Base-by-base conservation (phyloP, 164 flowering plant genomes). In the Chimonanthus salicifolius region DNA sequence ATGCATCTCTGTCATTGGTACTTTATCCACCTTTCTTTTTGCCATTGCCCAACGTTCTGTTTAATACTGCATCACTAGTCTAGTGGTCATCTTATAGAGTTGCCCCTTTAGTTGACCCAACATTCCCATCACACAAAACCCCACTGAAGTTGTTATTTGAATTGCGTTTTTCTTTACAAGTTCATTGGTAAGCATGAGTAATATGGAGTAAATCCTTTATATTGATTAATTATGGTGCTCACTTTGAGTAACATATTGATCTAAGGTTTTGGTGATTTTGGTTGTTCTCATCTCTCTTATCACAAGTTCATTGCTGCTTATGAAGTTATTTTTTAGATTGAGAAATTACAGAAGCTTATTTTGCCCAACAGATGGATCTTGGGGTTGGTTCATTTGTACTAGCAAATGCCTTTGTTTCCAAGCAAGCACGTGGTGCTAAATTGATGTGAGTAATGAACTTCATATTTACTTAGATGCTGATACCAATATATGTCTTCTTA, bases 341-440 rank as follows among this genome's bases (percentile, higher is more conserved):
- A 50, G 33, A 33, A 49, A 20, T 62, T 48, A 7, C 7, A 5
- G 13, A 4, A 71, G 20, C 5, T 51, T 71, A 5, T 67, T 72
- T 74, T 68, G 18, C 58, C 68, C 43, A 6, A 72, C 84, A 92
- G 99, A 94, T 94, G 99, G 98, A 94, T 85, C 83, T 90, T 77
- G 98, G 99, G 45, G 99, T 94, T 45, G 99, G 99, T 47, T 86
- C 92, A 71, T 94, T 92, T 89, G 92, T 92, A 4, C 44, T 92
- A 10, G 92, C 89, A 64, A 94, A 92, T 86, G 72, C 99, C 13
- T 74, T 94, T 73, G 94, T 92, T 80, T 94, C 99, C 54, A 88
- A 89, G 67, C 94, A 94, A 84, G 99, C 98, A 64, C 88, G 94
- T 45, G 83, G 86, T 78, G 60, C 82, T 65, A 69, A 71, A 5